phyloP scores from a whole-genome alignment of 1,284 basidiomycete species.

The Ustilago loliicola region DNA sequence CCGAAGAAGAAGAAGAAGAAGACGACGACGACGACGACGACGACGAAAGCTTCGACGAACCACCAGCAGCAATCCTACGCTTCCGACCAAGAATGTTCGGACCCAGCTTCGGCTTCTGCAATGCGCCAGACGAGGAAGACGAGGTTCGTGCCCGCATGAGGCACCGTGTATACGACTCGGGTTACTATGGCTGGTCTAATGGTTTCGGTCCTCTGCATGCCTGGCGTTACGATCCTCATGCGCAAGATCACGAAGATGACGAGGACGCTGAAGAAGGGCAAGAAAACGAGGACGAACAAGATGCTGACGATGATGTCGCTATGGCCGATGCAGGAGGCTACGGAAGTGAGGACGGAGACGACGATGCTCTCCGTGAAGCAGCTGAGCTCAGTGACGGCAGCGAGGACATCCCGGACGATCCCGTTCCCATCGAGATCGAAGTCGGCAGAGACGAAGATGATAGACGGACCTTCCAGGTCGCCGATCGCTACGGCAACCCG shows the following conservation, averaged over 20 bases:
- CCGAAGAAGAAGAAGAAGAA: constrained; percentile 1
- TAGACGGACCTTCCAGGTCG: constrained; percentile 37
- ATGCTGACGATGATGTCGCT: constrained; percentile 14
- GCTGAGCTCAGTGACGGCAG: constrained; percentile 20
- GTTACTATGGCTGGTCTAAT: constrained; percentile 46
- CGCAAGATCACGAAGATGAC: neutral
- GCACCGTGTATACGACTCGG: constrained; percentile 48
- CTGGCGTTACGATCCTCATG: constrained; percentile 23
- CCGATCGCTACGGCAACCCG: constrained; percentile 44
- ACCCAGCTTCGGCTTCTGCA: constrained; percentile 49
- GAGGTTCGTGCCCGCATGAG: constrained; percentile 41
- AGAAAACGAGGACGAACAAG: constrained; percentile 9
- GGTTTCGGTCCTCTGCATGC: constrained; percentile 43
- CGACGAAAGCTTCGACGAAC: constrained; percentile 40
- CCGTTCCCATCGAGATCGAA: constrained; percentile 47
- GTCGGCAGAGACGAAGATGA: constrained; percentile 18
- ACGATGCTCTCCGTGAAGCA: constrained; percentile 33
- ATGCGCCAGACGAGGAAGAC: constrained; percentile 42
- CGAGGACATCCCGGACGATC: constrained; percentile 38
- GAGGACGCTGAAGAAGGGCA: constrained; percentile 12
- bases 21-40: constrained; percentile 16
- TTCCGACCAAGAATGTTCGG: constrained; percentile 38
- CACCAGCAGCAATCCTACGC: constrained; percentile 35
- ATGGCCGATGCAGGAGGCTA: constrained; percentile 14
- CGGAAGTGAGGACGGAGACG: constrained; percentile 33